These are phyloP conservation scores for Trichoderma polysporum DNA, from an alignment of 2,329 filamentous ascomycete genomes.

Conservation along the genomic window DNA sequence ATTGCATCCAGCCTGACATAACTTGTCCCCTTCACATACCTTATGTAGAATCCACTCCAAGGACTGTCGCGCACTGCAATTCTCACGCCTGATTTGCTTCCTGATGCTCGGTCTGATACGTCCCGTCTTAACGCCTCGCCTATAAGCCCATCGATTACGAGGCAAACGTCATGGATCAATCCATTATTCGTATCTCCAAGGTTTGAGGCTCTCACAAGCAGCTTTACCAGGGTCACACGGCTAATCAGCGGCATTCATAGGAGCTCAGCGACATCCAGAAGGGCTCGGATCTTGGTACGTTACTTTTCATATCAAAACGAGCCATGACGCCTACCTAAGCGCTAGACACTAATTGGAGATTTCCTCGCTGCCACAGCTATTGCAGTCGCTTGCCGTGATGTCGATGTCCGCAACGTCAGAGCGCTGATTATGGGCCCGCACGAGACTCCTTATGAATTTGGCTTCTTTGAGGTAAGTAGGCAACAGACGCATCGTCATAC, in stretches of 20 bases:
- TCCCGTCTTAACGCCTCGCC: conserved; percentile 5
- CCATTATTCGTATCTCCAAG: conserved; percentile 83
- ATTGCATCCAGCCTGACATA: conserved; percentile 1
- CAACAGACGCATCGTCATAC: neutral
- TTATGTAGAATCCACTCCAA: neutral
- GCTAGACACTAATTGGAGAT: neutral
- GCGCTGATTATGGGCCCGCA: conserved; percentile 90
- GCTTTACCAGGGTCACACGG: neutral
- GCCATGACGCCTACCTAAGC: neutral
- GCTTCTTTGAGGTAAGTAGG: conserved; percentile 81
- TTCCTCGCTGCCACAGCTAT: conserved; percentile 56
- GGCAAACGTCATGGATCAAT: conserved; percentile 61
- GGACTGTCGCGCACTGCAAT: neutral
- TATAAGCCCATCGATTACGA: conserved; percentile 1
- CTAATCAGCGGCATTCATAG: conserved; percentile 43
- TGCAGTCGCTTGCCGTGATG: conserved; percentile 82
- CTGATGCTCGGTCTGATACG: conserved; percentile 20
- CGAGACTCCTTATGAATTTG: conserved; percentile 94
- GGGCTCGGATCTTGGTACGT: conserved; percentile 77
- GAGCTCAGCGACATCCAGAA: conserved; percentile 85
- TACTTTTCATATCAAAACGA: neutral
- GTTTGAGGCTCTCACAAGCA: conserved; percentile 39
- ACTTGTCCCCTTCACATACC: neutral
- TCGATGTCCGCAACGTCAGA: conserved; percentile 83
- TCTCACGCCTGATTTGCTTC: neutral